Conservation (phyloP, 805 yeast genomes). For the Kodamaea kaohsiungensis region DNA sequence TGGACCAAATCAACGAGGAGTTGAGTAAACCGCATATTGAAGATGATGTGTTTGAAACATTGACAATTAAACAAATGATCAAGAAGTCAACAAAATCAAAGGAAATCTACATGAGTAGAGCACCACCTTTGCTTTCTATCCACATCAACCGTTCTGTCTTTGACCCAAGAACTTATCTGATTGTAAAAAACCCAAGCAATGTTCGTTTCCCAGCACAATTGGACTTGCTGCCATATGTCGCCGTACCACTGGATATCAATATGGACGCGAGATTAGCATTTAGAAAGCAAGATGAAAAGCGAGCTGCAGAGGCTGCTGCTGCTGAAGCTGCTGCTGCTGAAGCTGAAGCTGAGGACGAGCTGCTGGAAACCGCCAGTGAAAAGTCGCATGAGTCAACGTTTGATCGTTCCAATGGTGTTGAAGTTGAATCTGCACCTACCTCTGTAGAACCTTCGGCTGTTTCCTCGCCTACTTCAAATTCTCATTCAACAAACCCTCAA, state of each 20-base stretch:
- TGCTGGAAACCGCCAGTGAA: slow-evolving; percentile 2
- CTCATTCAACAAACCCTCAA: slow-evolving; percentile 32
- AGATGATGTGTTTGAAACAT: slow-evolving; percentile 72
- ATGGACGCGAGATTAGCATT: slow-evolving; percentile 79
- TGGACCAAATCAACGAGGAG: slow-evolving; percentile 42
- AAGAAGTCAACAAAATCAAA: slow-evolving; percentile 79
- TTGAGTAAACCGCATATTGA: slow-evolving; percentile 67
- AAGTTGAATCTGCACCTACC: slow-evolving; percentile 10
- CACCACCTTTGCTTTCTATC: slow-evolving; percentile 79
- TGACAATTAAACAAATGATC: slow-evolving; percentile 74
- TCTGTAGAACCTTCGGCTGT: background rate
- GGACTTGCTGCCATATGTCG: slow-evolving; percentile 68
- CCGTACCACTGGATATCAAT: slow-evolving; percentile 67
- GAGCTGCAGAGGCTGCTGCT: background rate
- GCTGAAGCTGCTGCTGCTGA: background rate
- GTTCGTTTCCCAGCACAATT: slow-evolving; percentile 74
- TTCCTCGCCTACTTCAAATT: background rate
- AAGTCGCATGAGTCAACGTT: background rate
- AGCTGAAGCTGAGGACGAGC: slow-evolving; percentile 7
- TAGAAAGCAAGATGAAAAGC: slow-evolving; percentile 56
- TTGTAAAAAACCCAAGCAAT: slow-evolving; percentile 79
- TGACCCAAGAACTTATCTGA: slow-evolving; percentile 81
- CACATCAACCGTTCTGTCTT: slow-evolving; percentile 94
- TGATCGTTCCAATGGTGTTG: slow-evolving; percentile 9
- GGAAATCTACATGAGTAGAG: slow-evolving; percentile 75